Evolutionary conservation across 129 eudicot species (phyloP), one percentile per base, ranked within the genome.

Genomic region (Saposhnikovia divaricata): DNA sequence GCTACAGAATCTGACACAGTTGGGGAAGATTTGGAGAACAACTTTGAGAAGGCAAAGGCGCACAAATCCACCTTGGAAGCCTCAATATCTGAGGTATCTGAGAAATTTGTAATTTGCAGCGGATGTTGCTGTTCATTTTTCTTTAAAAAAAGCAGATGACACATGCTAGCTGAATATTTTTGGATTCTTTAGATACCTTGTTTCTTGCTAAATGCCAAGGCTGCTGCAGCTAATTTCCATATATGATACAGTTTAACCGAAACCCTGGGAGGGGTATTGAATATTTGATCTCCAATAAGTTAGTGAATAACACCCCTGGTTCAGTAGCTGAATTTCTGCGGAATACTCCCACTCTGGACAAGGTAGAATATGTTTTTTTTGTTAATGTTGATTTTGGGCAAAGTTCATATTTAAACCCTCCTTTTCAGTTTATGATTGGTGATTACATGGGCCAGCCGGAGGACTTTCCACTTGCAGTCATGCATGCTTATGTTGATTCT

Each of bases 391-490:
- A 66, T 77, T 61, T 27, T 69, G 71, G n/a, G 47, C 4, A 55
- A 74, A 81, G 76, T 74, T 46, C 77, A 14, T 13, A 25, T 44
- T 28, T 0, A 72, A 27, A 75, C 1, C 45, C 71, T 76, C 77
- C 25, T 78, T 78, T 87, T 76, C 89, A 95, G 99, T 90, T 92
- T 69, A 95, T 92, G 99, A 86, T 92, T 59, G 99, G 99, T 76
- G 99, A 95, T 82, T 95, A 91, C 85, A 85, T 95, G 88, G 99
- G 99, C 55, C 99, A 95, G 74, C 99, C 89, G 50, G 99, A 95
- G 86, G 99, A 95, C 84, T 95, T 95, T 77, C 94, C 99, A 63
- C 93, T 95, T 74, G 88, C 96, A 81, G 99, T 95, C 73, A 95
- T 95, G 99, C 97, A 95, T 90, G 96, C 99, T 69, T 95, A 87